Evolutionary conservation across 2,329 filamentous ascomycete genomes (phyloP), one percentile per base, ranked within the genome.

Genomic region (Lasiodiplodia sp.): DNA sequence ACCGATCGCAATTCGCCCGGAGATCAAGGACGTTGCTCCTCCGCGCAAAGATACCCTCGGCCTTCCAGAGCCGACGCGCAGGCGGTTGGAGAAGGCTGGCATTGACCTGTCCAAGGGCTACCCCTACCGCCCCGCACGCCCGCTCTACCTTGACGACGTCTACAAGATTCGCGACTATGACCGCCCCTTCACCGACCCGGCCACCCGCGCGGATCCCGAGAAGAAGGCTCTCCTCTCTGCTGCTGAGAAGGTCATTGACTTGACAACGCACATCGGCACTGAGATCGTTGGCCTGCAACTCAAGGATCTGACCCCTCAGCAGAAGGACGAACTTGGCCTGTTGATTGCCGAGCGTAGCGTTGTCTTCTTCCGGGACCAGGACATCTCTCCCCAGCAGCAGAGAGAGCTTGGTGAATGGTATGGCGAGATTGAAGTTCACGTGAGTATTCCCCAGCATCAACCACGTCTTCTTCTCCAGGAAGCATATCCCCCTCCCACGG

Each of bases 101-200:
- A 85, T 93, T 66, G 90, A 93, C 74, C 82, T 93, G 2, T 90
- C 88, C 0, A 80, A 87, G 0, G 91, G 91, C 0, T 93, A 93
- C 71, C 91, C 91, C 0, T 92, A 92, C 73, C 87, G 90, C 0
- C 90, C 90, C 1, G 85, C 87, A 0, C 84, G 85, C 58, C 91
- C 91, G 0, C 80, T 92, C 1, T 93, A 89, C 72, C 81, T 92
- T 0, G 87, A 93, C 68, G 91, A 93, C 71, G 88, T 90, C 3
- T 88, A 87, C 78, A 87, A 87, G 58, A 90, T 93, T 74, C 82
- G 91, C 21, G 83, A 87, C 76, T 77, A 85, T 68, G 86, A 85
- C 70, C 85, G 85, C 31, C 77, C 81, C 21, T 84, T 91, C 68
- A 73, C 86, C 12, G 90, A 92, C 63, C 85, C 88, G 0, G 89